Evolutionary conservation across 768 basidiomycete species (phyloP).

Genomic region (Suillus bovinus): DNA sequence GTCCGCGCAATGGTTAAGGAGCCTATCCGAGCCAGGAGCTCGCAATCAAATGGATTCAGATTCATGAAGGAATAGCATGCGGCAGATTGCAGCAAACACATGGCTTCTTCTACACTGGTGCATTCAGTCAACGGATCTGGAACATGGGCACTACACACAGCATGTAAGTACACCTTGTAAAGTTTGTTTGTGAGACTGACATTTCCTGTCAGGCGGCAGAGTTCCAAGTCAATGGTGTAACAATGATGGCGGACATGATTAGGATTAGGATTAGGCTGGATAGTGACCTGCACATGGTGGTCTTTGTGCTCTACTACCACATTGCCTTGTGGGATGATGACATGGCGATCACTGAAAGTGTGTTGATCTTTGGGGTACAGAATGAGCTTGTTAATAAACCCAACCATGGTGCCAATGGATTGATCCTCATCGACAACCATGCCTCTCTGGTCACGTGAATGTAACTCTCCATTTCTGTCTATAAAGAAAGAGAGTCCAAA

Average conservation of each 20-base stretch:
- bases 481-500: slow-evolving; percentile 39
- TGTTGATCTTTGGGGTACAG: slow-evolving; percentile 26
- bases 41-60: slow-evolving; percentile 24
- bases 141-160: slow-evolving; percentile 34
- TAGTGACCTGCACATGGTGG: slow-evolving; percentile 1
- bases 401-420: slow-evolving; percentile 41
- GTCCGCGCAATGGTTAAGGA: slow-evolving; percentile 32
- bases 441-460: slow-evolving; percentile 37
- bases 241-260: slow-evolving; percentile 10
- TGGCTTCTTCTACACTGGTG: slow-evolving; percentile 43
- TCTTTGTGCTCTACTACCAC: not conserved
- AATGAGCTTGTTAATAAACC: slow-evolving; percentile 37
- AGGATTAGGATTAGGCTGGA: not conserved
- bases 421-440: slow-evolving; percentile 41
- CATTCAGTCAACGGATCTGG: slow-evolving; percentile 42
- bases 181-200: slow-evolving; percentile 23
- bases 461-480: slow-evolving; percentile 25
- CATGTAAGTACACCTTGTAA: slow-evolving; percentile 42
- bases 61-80: slow-evolving; percentile 39
- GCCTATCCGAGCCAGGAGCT: slow-evolving; percentile 33
- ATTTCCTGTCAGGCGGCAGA: slow-evolving; percentile 26
- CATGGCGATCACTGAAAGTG: slow-evolving; percentile 4
- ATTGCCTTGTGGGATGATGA: slow-evolving; percentile 15
- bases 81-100: slow-evolving; percentile 36
- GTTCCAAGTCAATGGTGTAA: slow-evolving; percentile 26